Evolutionary conservation across 192 early-diverging fungal genomes (phyloP).

Genomic region (Coemansia sp.): DNA sequence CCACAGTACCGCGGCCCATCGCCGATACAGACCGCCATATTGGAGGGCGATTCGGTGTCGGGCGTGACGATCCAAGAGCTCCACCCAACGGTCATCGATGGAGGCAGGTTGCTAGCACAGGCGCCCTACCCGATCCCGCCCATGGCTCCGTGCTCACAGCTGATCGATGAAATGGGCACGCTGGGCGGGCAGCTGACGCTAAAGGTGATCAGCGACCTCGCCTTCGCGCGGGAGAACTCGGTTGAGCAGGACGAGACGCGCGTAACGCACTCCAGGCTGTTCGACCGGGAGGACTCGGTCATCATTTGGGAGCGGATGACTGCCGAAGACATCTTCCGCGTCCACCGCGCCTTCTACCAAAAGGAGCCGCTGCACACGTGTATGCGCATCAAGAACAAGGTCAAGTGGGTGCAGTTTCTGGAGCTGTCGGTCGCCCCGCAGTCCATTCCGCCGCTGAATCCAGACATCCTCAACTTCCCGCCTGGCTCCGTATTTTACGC

Average conservation of each 20-base stretch:
- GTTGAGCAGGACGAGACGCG: conserved; percentile 62
- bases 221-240: conserved; percentile 54
- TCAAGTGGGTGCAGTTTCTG: conserved; percentile 27
- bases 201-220: conserved; percentile 21
- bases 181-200: conserved; percentile 20
- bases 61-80: conserved; percentile 91
- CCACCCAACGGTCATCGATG: conserved; percentile 78
- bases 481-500: conserved; percentile 23
- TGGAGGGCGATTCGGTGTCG: conserved; percentile 71
- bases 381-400: conserved; percentile 41
- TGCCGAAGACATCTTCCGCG: conserved; percentile 62
- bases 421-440: conserved; percentile 13
- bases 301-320: conserved; percentile 67
- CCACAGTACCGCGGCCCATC: conserved; percentile 94
- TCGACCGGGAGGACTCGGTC: conserved; percentile 59
- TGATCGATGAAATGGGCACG: conserved; percentile 18
- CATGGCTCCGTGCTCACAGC: neutral
- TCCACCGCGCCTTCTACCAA: conserved; percentile 67
- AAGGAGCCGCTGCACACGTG: conserved; percentile 24
- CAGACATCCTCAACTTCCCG: conserved; percentile 10
- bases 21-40: conserved; percentile 84
- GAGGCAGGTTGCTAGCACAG: conserved; percentile 81
- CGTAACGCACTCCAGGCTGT: conserved; percentile 74
- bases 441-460: conserved; percentile 5
- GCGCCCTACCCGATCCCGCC: conserved; percentile 8